Evolutionary conservation across 768 basidiomycete genomes (phyloP).

Genomic region (Cystofilobasidium bisporidii): DNA sequence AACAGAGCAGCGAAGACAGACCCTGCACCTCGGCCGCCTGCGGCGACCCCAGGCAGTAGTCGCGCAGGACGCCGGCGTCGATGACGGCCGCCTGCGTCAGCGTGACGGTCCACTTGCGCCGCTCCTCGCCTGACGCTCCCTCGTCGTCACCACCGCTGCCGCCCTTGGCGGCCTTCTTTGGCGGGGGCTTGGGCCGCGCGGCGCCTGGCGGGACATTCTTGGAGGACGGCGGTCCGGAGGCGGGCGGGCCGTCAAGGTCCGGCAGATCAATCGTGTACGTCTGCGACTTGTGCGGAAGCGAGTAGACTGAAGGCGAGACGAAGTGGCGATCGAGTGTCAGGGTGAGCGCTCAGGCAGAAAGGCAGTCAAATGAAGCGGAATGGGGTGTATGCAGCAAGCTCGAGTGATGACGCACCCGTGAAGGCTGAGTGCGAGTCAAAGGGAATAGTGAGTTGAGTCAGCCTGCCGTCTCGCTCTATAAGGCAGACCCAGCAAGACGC

Average conservation of each 20-base stretch:
- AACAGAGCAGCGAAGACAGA: background rate
- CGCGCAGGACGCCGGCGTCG: conserved; percentile 1
- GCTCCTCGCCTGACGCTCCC: background rate
- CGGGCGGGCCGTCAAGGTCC: background rate
- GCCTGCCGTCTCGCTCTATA: too few species aligned
- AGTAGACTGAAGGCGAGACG: background rate
- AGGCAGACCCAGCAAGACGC: background rate
- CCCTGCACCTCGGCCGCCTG: conserved; percentile 9
- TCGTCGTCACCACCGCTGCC: background rate
- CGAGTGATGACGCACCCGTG: too few species aligned
- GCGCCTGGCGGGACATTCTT: background rate
- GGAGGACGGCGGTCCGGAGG: background rate
- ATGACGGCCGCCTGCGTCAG: background rate
- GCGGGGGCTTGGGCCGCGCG: background rate
- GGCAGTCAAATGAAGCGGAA: too few species aligned
- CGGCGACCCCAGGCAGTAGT: background rate
- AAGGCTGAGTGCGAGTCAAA: background rate
- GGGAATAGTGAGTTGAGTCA: background rate
- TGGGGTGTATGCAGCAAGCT: too few species aligned
- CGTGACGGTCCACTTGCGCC: background rate
- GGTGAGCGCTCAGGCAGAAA: too few species aligned
- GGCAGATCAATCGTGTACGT: background rate
- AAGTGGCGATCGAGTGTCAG: background rate
- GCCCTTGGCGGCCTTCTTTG: background rate
- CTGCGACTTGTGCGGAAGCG: background rate